Conservation (phyloP, 2,329 filamentous ascomycete species). For the Xylariaceae sp. region DNA sequence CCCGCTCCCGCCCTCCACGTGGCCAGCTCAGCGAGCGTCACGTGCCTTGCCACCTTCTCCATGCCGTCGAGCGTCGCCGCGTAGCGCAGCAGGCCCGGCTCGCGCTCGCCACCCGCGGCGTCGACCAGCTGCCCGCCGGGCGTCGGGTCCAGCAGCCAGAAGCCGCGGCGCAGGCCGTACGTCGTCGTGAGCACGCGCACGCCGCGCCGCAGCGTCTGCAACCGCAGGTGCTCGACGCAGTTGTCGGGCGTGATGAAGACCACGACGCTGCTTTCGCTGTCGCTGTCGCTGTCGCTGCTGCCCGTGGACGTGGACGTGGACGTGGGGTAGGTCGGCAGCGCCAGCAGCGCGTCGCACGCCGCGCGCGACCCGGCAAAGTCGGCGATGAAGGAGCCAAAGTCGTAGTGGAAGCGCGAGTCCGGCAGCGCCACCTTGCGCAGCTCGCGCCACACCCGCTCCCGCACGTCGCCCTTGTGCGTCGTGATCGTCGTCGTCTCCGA, state of each 20-base stretch:
- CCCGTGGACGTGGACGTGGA: no score
- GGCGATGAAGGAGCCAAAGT: conserved; percentile 34
- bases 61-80: conserved; percentile 35
- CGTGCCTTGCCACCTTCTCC: conserved; percentile 29
- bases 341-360: conserved; percentile 24
- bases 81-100: conserved; percentile 17
- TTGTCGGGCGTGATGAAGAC: conserved; percentile 36
- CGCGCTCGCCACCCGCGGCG: conserved; percentile 2
- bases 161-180: conserved; percentile 32
- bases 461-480: conserved; percentile 12
- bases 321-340: conserved; percentile 12
- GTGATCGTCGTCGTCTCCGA: no score
- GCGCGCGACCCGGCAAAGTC: conserved; percentile 31
- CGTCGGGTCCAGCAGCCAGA: conserved; percentile 31
- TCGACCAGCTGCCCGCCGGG: no score
- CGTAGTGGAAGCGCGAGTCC: conserved; percentile 35
- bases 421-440: conserved; percentile 31
- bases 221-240: conserved; percentile 33
- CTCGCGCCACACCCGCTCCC: conserved; percentile 23
- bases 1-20: no score
- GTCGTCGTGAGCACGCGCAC: conserved; percentile 34
- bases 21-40: conserved; percentile 29
- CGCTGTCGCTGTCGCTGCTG: no score
- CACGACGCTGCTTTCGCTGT: conserved; percentile 20
- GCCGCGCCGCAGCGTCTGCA: conserved; percentile 29